These are phyloP conservation scores for Hypomontagnella submonticulosa DNA, from an alignment of 495 filamentous ascomycete genomes.

Conservation along the genomic window DNA sequence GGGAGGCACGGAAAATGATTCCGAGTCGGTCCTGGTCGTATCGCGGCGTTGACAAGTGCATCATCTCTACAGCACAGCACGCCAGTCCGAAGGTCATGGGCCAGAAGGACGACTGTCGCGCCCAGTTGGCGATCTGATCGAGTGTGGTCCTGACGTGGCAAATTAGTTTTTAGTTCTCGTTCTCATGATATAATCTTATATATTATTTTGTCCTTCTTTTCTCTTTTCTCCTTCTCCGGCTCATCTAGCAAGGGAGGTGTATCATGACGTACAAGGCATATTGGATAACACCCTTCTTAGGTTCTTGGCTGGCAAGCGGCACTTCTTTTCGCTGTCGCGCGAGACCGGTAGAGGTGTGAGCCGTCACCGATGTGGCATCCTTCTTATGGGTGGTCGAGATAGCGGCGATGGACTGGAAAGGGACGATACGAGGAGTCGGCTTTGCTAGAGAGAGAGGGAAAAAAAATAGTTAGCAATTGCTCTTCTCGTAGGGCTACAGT, in stretches of 20 bases:
- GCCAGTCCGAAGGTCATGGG: constrained; percentile 98
- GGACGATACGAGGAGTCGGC: constrained; percentile 67
- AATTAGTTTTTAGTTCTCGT: constrained; percentile 14
- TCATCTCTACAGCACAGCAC: constrained; percentile 98
- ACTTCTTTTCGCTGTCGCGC: constrained; percentile 72
- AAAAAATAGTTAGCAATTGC: constrained; percentile 2
- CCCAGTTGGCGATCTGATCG: constrained; percentile 94
- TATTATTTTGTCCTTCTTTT: background rate
- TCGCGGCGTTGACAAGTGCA: constrained; percentile 94
- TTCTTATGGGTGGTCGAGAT: constrained; percentile 72
- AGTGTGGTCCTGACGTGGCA: constrained; percentile 76
- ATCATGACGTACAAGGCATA: constrained; percentile 84
- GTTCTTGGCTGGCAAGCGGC: constrained; percentile 88
- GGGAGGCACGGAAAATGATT: constrained; percentile 97
- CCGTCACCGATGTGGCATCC: constrained; percentile 61
- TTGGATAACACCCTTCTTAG: constrained; percentile 94
- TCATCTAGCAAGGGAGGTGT: constrained; percentile 8
- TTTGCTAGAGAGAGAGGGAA: constrained; percentile 64
- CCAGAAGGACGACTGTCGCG: constrained; percentile 92
- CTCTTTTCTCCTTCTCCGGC: background rate
- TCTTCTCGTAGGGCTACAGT: constrained; percentile 9
- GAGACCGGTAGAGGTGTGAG: constrained; percentile 54
- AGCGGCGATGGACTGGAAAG: constrained; percentile 67
- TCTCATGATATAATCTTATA: background rate
- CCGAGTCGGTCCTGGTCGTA: constrained; percentile 96